phyloP scores from a whole-genome alignment of 2,329 filamentous ascomycete species.

The Atkinsonella texensis region DNA sequence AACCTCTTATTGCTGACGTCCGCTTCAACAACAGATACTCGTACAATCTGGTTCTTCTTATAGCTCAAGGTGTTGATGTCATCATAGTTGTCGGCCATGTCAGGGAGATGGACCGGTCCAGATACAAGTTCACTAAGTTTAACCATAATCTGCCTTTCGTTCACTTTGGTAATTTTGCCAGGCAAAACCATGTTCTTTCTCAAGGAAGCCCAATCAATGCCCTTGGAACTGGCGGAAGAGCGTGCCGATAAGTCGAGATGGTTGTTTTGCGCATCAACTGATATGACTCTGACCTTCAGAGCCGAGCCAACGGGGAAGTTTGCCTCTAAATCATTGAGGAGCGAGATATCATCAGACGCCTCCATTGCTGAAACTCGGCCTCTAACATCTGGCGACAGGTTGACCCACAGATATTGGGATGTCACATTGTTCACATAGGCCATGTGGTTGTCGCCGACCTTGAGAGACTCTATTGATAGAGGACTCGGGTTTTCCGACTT shows the following conservation, averaged over 20 bases:
- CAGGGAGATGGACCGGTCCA: constrained; percentile 69
- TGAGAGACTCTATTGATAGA: constrained; percentile 60
- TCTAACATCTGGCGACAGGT: constrained; percentile 75
- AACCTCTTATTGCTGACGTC: constrained; percentile 78
- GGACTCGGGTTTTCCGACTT: constrained; percentile 32
- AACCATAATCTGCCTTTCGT: constrained; percentile 71
- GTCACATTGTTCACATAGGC: constrained; percentile 87
- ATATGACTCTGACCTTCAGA: constrained; percentile 65
- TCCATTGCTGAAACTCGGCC: constrained; percentile 76
- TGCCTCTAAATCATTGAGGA: constrained; percentile 60
- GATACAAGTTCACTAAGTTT: constrained; percentile 73
- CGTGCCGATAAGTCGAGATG: constrained; percentile 76
- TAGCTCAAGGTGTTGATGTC: constrained; percentile 64
- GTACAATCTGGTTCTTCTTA: constrained; percentile 74
- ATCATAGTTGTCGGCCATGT: constrained; percentile 77
- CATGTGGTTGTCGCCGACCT: constrained; percentile 58
- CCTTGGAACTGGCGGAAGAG: constrained; percentile 34
- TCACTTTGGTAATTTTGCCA: constrained; percentile 73
- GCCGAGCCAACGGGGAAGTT: constrained; percentile 90
- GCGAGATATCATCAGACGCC: constrained; percentile 73
- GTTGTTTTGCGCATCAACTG: constrained; percentile 59
- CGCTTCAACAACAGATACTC: constrained; percentile 72
- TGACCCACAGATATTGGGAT: constrained; percentile 77
- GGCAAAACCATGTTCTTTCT: constrained; percentile 71
- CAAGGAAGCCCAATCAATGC: constrained; percentile 57